Evolutionary conservation across 345 rosid species (phyloP).

Genomic region (Eucalyptus cloeziana): DNA sequence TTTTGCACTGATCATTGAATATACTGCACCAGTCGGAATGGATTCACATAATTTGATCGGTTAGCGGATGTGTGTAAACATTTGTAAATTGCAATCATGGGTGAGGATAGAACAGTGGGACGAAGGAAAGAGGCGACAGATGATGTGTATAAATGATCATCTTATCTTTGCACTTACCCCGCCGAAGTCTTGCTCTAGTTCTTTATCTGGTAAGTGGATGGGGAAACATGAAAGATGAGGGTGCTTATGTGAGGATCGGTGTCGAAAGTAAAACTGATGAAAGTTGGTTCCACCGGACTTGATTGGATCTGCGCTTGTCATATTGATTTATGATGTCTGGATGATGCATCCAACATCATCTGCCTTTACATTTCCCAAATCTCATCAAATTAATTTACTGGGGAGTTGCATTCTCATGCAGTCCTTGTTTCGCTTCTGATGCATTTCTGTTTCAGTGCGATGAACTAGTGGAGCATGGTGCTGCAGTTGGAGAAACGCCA

Average conservation of each 20-base stretch:
- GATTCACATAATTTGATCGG: not conserved
- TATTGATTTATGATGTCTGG: not conserved
- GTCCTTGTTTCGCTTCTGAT: not conserved
- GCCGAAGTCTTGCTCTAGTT: not conserved
- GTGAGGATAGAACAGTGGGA: not conserved
- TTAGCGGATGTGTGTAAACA: not conserved
- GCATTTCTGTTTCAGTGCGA: slow-evolving; percentile 41
- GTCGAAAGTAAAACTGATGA: not conserved
- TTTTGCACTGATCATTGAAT: not conserved
- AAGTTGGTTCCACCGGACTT: not conserved
- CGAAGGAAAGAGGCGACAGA: not conserved
- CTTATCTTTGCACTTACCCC: not conserved
- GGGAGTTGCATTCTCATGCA: not conserved
- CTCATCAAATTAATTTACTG: not conserved
- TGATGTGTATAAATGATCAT: not conserved
- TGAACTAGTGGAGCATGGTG: slow-evolving; percentile 85
- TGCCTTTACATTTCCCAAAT: not conserved
- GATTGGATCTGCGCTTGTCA: not conserved
- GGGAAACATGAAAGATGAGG: not conserved
- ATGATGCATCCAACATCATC: not conserved
- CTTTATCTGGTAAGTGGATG: not conserved
- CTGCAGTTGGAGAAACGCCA: slow-evolving; percentile 70
- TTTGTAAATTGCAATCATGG: not conserved
- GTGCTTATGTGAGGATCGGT: not conserved
- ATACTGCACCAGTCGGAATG: not conserved